These are phyloP conservation scores for Metschnikowia reukaufii DNA, from an alignment of 805 yeast genomes.

Conservation along the genomic window DNA sequence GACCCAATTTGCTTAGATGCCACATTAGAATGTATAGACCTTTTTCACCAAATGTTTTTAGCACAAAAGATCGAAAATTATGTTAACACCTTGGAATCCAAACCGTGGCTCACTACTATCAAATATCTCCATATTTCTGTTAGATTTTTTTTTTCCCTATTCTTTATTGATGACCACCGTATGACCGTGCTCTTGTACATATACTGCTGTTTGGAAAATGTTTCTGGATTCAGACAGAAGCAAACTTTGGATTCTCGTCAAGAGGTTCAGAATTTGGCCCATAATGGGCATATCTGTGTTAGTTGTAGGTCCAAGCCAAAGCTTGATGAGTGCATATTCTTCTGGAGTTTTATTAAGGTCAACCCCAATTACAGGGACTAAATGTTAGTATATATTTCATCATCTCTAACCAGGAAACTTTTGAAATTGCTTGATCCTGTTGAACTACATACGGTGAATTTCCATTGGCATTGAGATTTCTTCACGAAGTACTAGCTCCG, in stretches of 20 bases:
- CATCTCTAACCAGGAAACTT: neutral
- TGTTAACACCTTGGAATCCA: too few species aligned
- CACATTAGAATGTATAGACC: too few species aligned
- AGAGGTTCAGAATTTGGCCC: neutral
- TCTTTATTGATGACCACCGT: neutral
- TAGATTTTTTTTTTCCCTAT: too few species aligned
- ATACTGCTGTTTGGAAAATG: neutral
- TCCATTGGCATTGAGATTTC: slow-evolving; percentile 4
- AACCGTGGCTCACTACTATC: too few species aligned
- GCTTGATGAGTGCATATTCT: slow-evolving; percentile 10
- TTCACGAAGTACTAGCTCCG: slow-evolving; percentile 1
- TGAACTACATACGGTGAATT: slow-evolving; percentile 1
- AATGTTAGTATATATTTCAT: slow-evolving; percentile 6
- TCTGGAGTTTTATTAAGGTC: slow-evolving; percentile 4
- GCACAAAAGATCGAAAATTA: too few species aligned
- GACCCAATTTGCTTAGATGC: too few species aligned
- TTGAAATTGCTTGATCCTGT: too few species aligned
- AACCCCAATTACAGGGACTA: slow-evolving; percentile 16
- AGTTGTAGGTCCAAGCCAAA: slow-evolving; percentile 14
- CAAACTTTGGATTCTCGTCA: neutral
- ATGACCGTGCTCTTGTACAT: slow-evolving; percentile 1
- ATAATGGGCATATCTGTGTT: neutral
- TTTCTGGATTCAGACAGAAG: neutral
- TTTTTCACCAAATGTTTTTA: too few species aligned
- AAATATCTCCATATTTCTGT: too few species aligned